These are phyloP conservation scores for Cicer arietinum DNA, from an alignment of 306 rosid genomes.

Conservation along the genomic window DNA sequence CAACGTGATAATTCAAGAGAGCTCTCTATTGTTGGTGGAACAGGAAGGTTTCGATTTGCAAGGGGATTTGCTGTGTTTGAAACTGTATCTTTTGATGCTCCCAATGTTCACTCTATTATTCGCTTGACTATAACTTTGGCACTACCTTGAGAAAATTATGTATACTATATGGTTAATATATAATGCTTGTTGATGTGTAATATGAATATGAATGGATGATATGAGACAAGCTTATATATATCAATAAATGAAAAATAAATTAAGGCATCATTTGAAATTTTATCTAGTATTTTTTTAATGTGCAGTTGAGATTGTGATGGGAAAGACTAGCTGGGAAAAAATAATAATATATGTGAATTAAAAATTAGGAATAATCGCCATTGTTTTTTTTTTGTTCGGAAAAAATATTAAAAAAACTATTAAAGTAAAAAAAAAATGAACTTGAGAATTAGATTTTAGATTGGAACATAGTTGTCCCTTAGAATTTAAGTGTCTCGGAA, in stretches of 20 bases:
- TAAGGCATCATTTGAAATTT: background rate
- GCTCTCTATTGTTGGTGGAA: conserved; percentile 59
- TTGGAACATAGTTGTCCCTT: too few species aligned
- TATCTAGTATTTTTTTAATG: background rate
- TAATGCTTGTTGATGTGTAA: conserved; percentile 1
- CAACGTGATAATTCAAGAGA: conserved; percentile 48
- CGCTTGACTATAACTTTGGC: conserved; percentile 39
- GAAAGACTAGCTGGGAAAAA: too few species aligned
- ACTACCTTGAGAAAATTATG: background rate
- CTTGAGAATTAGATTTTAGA: too few species aligned
- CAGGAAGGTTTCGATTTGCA: conserved; percentile 59
- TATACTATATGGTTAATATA: background rate
- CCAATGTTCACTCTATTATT: conserved; percentile 30
- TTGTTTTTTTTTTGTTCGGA: too few species aligned
- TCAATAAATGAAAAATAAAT: background rate
- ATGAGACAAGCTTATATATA: background rate
- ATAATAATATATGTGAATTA: too few species aligned
- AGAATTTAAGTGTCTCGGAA: too few species aligned
- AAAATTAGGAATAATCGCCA: too few species aligned
- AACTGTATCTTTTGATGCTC: conserved; percentile 43
- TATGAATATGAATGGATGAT: background rate
- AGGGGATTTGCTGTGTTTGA: conserved; percentile 48
- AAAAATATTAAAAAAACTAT: too few species aligned
- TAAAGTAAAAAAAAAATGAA: too few species aligned
- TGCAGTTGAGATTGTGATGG: too few species aligned